A percentile compares a stretch with the other conserved stretches of the same genome.
These are phyloP conservation scores for Paramecium pentaurelia DNA, from an alignment of 73 alveolate species.

Conservation along the genomic window DNA sequence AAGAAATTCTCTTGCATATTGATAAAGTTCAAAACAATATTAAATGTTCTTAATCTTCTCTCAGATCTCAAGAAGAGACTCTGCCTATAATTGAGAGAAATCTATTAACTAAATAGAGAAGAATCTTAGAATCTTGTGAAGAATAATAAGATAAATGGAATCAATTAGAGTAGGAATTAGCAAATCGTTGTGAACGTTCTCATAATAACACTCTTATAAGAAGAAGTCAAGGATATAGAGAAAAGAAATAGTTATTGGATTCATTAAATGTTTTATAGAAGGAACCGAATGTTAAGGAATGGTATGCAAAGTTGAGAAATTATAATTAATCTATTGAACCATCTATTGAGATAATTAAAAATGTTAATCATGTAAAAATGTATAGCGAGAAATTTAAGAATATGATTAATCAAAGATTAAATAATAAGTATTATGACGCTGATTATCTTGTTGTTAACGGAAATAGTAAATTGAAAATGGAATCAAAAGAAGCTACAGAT, in stretches of 20 bases:
- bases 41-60: neutral
- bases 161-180: neutral
- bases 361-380: neutral
- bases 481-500: neutral
- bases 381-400: neutral
- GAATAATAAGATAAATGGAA: neutral
- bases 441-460: neutral
- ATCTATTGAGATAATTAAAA: neutral
- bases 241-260: neutral
- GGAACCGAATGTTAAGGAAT: neutral
- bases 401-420: neutral
- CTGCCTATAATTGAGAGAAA: slow-evolving; percentile 5
- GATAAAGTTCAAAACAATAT: neutral
- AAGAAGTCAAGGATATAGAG: neutral
- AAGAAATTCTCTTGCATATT: neutral
- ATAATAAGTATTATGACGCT: neutral
- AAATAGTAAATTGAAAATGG: neutral
- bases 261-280: neutral
- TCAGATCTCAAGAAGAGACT: neutral
- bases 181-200: neutral
- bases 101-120: neutral
- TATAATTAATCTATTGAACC: neutral
- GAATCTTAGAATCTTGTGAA: neutral
- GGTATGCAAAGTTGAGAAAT: neutral
- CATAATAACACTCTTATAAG: neutral